Evolutionary conservation across 192 early-diverging fungal species (phyloP).

Genomic region (Backusella australiensis): DNA sequence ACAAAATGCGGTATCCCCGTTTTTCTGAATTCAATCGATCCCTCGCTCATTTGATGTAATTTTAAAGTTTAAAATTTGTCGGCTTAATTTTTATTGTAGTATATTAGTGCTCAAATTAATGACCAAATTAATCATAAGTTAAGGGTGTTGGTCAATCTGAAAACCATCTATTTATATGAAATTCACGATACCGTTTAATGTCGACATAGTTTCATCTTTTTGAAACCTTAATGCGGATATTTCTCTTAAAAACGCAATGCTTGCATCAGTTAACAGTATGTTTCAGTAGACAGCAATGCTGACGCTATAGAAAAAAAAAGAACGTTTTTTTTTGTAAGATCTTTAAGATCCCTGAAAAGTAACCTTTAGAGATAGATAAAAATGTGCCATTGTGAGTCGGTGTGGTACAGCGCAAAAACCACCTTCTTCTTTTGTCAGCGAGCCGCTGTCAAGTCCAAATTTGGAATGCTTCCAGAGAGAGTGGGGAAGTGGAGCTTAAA

Average conservation of each 20-base stretch:
- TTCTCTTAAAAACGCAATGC: not conserved
- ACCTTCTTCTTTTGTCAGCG: not conserved
- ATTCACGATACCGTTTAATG: not conserved
- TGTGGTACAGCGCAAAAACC: not conserved
- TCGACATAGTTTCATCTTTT: not conserved
- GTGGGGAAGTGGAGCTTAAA: not conserved
- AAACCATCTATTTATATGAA: not conserved
- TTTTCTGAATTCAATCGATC: not conserved
- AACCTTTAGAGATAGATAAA: not conserved
- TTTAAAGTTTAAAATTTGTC: not conserved
- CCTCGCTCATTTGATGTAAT: not conserved
- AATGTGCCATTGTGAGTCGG: not conserved
- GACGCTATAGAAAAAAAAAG: not conserved
- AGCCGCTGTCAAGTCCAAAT: constrained; percentile 7
- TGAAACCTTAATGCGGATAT: not conserved
- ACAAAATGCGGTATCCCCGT: not conserved
- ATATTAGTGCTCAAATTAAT: not conserved
- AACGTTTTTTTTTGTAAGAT: too few relatives aligned
- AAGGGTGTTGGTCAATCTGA: not conserved
- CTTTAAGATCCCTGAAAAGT: too few relatives aligned
- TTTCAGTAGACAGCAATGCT: not conserved
- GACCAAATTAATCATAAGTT: not conserved
- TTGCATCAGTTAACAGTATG: not conserved
- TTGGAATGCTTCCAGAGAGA: not conserved
- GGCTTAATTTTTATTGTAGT: not conserved